Conservation (phyloP, 2,329 filamentous ascomycete genomes). For the Ophiocordyceps camponoti-saundersi region DNA sequence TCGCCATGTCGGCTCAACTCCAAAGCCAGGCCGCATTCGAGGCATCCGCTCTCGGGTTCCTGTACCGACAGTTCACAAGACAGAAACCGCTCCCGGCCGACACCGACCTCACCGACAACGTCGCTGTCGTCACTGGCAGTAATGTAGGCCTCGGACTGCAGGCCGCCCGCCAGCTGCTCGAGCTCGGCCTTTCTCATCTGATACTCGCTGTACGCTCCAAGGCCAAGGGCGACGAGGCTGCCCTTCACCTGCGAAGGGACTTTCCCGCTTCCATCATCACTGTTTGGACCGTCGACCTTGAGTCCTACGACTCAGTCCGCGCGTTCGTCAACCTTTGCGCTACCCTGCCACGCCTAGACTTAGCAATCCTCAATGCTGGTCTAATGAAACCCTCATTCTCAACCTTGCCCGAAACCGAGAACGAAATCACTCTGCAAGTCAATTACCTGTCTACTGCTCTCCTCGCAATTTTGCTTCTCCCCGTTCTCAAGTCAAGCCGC, state of each 20-base stretch:
- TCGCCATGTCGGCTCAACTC: background rate
- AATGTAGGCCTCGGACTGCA: background rate
- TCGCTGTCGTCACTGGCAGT: background rate
- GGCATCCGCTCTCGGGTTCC: background rate
- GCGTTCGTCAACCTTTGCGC: background rate
- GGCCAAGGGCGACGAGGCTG: background rate
- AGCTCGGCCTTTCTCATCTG: background rate
- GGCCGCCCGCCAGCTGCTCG: background rate
- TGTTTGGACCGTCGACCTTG: background rate
- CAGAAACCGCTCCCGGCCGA: background rate
- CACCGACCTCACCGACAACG: background rate
- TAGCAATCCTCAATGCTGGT: background rate
- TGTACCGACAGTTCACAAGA: background rate
- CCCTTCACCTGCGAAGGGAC: background rate
- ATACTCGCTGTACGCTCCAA: background rate
- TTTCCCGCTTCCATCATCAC: background rate
- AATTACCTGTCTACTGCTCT: background rate
- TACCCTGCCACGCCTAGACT: background rate
- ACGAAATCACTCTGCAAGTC: background rate
- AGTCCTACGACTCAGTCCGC: background rate
- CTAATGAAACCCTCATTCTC: background rate
- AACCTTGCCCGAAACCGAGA: background rate
- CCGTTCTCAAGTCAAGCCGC: background rate
- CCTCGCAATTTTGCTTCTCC: background rate
- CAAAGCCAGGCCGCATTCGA: background rate